Evolutionary conservation across 805 yeast genomes (phyloP).

Genomic region (Saturnispora silvae): DNA sequence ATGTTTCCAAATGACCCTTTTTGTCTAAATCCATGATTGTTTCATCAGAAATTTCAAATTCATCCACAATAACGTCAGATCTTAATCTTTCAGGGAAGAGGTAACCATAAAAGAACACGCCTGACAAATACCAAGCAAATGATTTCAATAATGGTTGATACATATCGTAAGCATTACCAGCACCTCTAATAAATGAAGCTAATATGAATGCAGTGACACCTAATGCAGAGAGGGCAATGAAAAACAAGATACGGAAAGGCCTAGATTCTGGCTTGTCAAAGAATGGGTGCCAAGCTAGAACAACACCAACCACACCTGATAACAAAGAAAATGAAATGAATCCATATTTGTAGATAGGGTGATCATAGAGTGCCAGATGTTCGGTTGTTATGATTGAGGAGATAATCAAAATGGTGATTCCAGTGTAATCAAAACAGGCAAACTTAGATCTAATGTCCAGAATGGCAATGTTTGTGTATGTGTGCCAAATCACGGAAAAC

Average conservation of each 20-base stretch:
- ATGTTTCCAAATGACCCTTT: conserved; percentile 21
- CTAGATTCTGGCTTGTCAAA: conserved; percentile 85
- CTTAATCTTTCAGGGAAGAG: conserved; percentile 86
- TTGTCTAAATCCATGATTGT: conserved; percentile 23
- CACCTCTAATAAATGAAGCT: conserved; percentile 45
- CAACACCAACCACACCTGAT: conserved; percentile 64
- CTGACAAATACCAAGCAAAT: conserved; percentile 63
- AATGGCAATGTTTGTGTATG: conserved; percentile 70
- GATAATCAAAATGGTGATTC: conserved; percentile 82
- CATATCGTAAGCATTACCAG: conserved; percentile 38
- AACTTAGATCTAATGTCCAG: conserved; percentile 54
- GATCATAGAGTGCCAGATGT: conserved; percentile 61
- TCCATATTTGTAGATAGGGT: conserved; percentile 34
- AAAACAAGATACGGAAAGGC: conserved; percentile 68
- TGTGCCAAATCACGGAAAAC: conserved; percentile 85
- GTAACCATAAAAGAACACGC: conserved; percentile 81
- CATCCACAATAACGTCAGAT: conserved; percentile 51
- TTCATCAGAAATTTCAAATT: conserved; percentile 26
- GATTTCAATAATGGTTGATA: conserved; percentile 65
- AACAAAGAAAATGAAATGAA: conserved; percentile 52
- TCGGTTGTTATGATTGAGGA: conserved; percentile 84
- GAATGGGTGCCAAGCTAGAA: conserved; percentile 83
- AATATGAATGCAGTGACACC: conserved; percentile 61
- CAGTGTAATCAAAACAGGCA: conserved; percentile 93
- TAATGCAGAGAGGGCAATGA: conserved; percentile 62